Evolutionary conservation across 108 stramenopile genomes (phyloP), one percentile per base, ranked within the genome.

Genomic region (Skeletonema marinoi): DNA sequence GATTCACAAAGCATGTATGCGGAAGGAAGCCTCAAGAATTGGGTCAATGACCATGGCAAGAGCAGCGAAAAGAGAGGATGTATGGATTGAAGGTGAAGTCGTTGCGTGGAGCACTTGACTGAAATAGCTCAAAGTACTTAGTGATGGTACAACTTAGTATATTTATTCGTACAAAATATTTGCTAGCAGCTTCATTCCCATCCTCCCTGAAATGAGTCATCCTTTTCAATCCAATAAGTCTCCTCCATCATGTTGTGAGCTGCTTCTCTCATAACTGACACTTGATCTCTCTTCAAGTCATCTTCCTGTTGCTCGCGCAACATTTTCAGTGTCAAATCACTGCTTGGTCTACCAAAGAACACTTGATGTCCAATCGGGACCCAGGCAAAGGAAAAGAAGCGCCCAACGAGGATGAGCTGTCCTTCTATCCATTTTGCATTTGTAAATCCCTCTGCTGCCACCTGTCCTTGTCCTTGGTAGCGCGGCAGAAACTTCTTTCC

Each of bases 351-450:
- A 32, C 93, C 93, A 75, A 94, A 94, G 65, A 94, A 92, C 0
- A 94, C 85, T 75, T 94, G 93, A 59, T 90, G 88, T 8, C 88
- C 86, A 67, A 92, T 89, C 7, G 89, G 89, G 0, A 87, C 71
- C 93, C 93, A 94, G 9, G 90, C 90, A 69, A 94, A 94, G 32
- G 80, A 78, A 66, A 94, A 94, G 73, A 87, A 91, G 5, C 85
- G 62, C 8, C 85, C 86, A 6, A 94, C 86, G 13, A 94, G 51
- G 59, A 94, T 94, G 0, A 94, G 78, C 71, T 94, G 90, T 38
- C 92, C 92, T 10, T 93, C 88, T 67, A 90, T 68, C 86, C 86
- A 93, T 74, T 90, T 88, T 16, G 60, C 66, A 65, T 78, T 82
- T 4, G 50, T 61, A 66, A 72, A 92, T 9, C 89, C 88, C 68